phyloP scores from a whole-genome alignment of 306 rosid genomes.

The Quercus suber region DNA sequence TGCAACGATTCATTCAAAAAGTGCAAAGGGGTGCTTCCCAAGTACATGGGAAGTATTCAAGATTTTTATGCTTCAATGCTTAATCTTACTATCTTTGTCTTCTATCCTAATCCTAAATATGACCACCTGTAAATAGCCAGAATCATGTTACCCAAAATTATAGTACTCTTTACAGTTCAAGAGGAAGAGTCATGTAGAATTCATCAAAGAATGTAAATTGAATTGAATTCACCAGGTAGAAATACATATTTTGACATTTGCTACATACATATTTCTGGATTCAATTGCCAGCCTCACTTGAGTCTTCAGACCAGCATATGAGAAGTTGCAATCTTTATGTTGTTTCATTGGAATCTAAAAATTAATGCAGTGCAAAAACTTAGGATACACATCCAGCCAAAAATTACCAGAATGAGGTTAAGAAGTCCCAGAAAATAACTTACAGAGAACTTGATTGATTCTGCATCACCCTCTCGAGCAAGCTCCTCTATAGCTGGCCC shows the following conservation, averaged over 20 bases:
- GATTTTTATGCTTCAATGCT: not conserved
- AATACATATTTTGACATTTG: not conserved
- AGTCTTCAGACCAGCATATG: slow-evolving; percentile 94
- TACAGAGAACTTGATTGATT: slow-evolving; percentile 77
- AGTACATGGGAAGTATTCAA: too few relatives aligned
- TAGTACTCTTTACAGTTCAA: not conserved
- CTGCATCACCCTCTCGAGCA: slow-evolving; percentile 76
- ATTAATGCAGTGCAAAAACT: slow-evolving; percentile 18
- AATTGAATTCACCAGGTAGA: not conserved
- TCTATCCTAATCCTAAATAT: not conserved
- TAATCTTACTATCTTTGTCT: not conserved
- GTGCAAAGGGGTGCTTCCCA: too few relatives aligned
- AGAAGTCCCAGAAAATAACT: slow-evolving; percentile 26
- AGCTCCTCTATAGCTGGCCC: slow-evolving; percentile 97
- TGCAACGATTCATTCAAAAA: too few relatives aligned
- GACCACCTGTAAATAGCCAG: not conserved
- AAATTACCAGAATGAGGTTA: not conserved
- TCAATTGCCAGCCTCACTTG: slow-evolving; percentile 94
- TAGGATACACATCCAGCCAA: slow-evolving; percentile 18
- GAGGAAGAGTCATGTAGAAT: not conserved
- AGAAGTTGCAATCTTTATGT: slow-evolving; percentile 98
- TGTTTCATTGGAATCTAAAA: slow-evolving; percentile 89
- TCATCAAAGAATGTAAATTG: not conserved
- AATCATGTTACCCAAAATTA: not conserved
- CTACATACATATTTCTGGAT: slow-evolving; percentile 74